These are phyloP conservation scores for Gymnopus androsaceus DNA, from an alignment of 1,284 basidiomycete genomes.

Conservation along the genomic window DNA sequence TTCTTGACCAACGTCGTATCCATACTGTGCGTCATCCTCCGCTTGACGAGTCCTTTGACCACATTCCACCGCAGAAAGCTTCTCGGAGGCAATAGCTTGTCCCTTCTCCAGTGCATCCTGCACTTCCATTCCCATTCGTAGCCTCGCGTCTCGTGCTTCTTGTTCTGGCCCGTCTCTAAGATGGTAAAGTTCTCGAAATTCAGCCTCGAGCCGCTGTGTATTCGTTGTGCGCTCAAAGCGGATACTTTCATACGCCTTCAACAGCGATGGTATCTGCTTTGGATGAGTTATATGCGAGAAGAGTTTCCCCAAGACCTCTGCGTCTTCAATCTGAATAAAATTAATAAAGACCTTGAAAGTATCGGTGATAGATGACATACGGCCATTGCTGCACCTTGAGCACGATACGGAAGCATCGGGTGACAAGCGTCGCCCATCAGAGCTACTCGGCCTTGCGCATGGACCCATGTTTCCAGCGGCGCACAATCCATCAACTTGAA, in stretches of 20 bases:
- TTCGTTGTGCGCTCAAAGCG: conserved; percentile 30
- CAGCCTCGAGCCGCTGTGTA: conserved; percentile 31
- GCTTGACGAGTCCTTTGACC: background rate
- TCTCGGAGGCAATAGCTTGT: background rate
- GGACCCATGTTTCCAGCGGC: conserved; percentile 26
- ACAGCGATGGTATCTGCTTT: conserved; percentile 27
- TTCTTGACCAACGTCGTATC: background rate
- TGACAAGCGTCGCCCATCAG: conserved; percentile 17
- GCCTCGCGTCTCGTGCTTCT: conserved; percentile 32
- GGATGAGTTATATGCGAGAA: conserved; percentile 1
- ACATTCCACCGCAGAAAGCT: background rate
- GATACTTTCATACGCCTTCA: conserved; percentile 33
- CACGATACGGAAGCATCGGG: conserved; percentile 16
- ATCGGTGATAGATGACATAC: too few relatives aligned
- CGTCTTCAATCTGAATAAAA: conserved; percentile 18
- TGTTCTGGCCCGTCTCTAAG: conserved; percentile 37
- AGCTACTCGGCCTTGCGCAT: background rate
- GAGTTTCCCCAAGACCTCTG: conserved; percentile 9
- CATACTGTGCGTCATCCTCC: background rate
- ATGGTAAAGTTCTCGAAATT: conserved; percentile 36
- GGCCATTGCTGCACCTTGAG: conserved; percentile 17
- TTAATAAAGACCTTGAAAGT: conserved; percentile 17
- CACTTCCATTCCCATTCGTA: conserved; percentile 30
- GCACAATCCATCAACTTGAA: conserved; percentile 53
- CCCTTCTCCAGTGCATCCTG: background rate